Evolutionary conservation across 371 early-diverging fungal species (phyloP), one percentile per base, ranked within the genome.

Genomic region (Mycotypha africana): DNA sequence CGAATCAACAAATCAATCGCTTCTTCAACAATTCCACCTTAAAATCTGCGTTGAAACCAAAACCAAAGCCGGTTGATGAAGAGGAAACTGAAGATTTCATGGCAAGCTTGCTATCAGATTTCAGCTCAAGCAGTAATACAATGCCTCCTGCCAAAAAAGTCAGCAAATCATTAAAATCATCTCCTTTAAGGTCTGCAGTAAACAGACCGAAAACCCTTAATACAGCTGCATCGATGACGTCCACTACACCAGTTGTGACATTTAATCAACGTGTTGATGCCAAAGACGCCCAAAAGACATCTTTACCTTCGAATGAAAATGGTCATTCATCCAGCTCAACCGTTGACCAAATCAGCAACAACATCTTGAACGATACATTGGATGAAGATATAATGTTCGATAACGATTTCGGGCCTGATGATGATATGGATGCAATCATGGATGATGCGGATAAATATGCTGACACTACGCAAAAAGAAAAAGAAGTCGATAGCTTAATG

Each of bases 21-120:
- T 60, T 60, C 38, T 65, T 65, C 23, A 51, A 58, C 9, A 65
- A 55, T 20, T 50, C 58, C 8, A 26, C 47, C 6, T 32, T 39
- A 28, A 53, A 45, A 34, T 24, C 47, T 7, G 38, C 35, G 14
- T 31, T 41, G 16, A 54, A 55, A 24, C 54, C 55, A 19, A 55
- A 54, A 11, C 21, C 40, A 21, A 32, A 24, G 0, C 43, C 49
- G 56, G 32, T 44, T 21, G 41, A 53, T 2, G 40, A 37, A 19
- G 49, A 40, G 23, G 51, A 63, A 23, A 47, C 53, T n/a, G 58
- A 63, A 2, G 58, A 51, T 39, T 64, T 67, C 44, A 56, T 67
- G 56, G 42, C 47, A 5, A 36, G 51, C 24, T 39, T 67, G 4
- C 47, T 67, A 12, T 53, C 61, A 4, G 51, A 38, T 15, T 45